A percentile compares a stretch with the other conserved stretches of the same genome.
These are phyloP conservation scores for Paxillus rubicundulus DNA, from an alignment of 768 basidiomycete species.

Conservation along the genomic window DNA sequence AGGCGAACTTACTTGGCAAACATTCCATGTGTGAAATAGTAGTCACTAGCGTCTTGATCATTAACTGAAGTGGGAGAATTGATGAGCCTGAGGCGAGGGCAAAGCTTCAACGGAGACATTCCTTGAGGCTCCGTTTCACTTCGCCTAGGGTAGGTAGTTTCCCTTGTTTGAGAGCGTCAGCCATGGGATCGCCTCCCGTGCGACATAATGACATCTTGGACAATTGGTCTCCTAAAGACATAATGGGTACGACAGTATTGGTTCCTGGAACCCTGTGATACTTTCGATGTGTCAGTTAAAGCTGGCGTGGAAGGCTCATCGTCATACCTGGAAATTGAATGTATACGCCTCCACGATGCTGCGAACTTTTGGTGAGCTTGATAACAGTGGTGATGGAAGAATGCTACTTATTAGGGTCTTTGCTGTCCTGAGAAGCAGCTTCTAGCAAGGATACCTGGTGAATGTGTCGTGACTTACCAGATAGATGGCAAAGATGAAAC, in stretches of 20 bases:
- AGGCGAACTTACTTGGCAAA: slow-evolving; percentile 61
- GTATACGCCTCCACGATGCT: slow-evolving; percentile 89
- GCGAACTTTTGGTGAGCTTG: slow-evolving; percentile 10
- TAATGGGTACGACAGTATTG: slow-evolving; percentile 58
- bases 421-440: slow-evolving; percentile 58
- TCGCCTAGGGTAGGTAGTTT: slow-evolving; percentile 71
- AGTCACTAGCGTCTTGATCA: slow-evolving; percentile 75
- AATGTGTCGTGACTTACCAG: slow-evolving; percentile 46
- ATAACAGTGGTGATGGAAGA: slow-evolving; percentile 5
- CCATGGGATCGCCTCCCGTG: slow-evolving; percentile 51
- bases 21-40: slow-evolving; percentile 79
- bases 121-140: slow-evolving; percentile 81
- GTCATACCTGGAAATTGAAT: slow-evolving; percentile 73
- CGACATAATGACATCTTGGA: slow-evolving; percentile 48
- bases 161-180: slow-evolving; percentile 57
- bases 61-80: slow-evolving; percentile 40
- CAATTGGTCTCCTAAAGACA: slow-evolving; percentile 66
- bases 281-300: slow-evolving; percentile 36
- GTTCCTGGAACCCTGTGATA: slow-evolving; percentile 69
- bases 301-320: neutral
- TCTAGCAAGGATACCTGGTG: neutral
- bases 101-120: slow-evolving; percentile 20
- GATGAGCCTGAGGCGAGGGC: neutral
- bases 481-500: slow-evolving; percentile 84
- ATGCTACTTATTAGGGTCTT: slow-evolving; percentile 79